Evolutionary conservation across 2,329 filamentous ascomycete species (phyloP), one percentile per base, ranked within the genome.

Genomic region (Nigrospora osmanthi): DNA sequence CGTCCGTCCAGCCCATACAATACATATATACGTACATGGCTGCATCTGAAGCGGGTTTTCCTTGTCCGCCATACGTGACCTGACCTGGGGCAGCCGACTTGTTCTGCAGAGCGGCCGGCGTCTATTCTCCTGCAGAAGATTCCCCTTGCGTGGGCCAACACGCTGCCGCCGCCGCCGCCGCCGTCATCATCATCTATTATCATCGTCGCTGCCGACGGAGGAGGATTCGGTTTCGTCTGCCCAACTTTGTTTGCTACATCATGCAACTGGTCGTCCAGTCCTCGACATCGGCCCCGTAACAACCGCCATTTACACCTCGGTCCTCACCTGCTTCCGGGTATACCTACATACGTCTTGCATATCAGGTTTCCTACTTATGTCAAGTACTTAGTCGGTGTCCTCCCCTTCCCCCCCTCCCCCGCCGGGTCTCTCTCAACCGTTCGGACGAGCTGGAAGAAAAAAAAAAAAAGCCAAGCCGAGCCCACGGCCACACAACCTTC

Each of bases 191-290:
- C n/a, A n/a, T n/a, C n/a, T n/a, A n/a, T n/a, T n/a, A n/a, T n/a
- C n/a, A n/a, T n/a, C 47, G 48, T 53, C 49, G 43, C 49, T 49
- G 50, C 48, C 52, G 49, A 53, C 50, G 45, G 45, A 38, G 54
- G 54, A 47, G 50, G 49, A 52, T 42, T 46, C 46, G 41, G 37
- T 47, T 47, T 52, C 48, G 45, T 45, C 49, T 43, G 44, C 46
- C 48, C 48, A 45, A 39, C n/a, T 54, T 48, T 56, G 54, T 54
- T 58, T 57, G 51, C 50, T 55, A 54, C 55, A 47, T 42, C 51
- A 48, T 52, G 49, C 48, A 44, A 47, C 47, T 44, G 47, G 38
- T 52, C 47, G 50, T 49, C 51, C 48, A 49, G 47, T 46, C 46
- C 51, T 46, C 49, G 30, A 40, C 43, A 45, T 16, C 38, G 35